Conservation (phyloP, 1,284 basidiomycete genomes). For the Ceratobasidium papillatum region DNA sequence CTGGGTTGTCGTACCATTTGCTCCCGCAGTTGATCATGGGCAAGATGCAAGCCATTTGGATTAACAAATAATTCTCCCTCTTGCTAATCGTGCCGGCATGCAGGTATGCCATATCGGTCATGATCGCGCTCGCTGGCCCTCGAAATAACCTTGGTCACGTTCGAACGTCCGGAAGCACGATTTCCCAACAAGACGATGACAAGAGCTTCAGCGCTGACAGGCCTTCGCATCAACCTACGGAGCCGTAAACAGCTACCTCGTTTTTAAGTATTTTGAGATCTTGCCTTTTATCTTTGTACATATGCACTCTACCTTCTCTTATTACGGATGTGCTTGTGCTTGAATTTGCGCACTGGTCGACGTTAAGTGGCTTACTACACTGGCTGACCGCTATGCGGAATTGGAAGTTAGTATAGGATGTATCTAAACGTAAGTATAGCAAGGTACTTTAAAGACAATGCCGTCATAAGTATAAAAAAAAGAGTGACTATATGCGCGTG, state of each 20-base stretch:
- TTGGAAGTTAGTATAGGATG: too few relatives aligned
- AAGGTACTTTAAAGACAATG: too few relatives aligned
- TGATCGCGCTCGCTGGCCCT: slow-evolving; percentile 43
- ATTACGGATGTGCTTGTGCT: background rate
- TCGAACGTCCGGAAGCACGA: background rate
- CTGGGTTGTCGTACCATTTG: slow-evolving; percentile 42
- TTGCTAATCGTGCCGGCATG: background rate
- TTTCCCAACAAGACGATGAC: slow-evolving; percentile 15
- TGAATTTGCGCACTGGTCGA: background rate
- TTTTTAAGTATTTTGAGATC: background rate
- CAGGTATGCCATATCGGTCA: slow-evolving; percentile 44
- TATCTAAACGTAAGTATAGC: too few relatives aligned
- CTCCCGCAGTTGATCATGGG: slow-evolving; percentile 44
- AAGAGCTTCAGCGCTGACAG: slow-evolving; percentile 15
- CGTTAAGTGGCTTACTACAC: too few relatives aligned
- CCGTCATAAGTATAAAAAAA: too few relatives aligned
- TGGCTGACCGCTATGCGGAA: too few relatives aligned
- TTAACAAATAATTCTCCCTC: background rate
- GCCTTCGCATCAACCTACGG: slow-evolving; percentile 21
- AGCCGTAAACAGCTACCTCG: background rate
- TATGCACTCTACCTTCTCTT: background rate
- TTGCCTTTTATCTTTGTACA: background rate
- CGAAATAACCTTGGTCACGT: slow-evolving; percentile 40
- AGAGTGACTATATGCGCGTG: too few relatives aligned
- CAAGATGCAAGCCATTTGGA: slow-evolving; percentile 39